Evolutionary conservation across 192 early-diverging fungal species (phyloP).

Genomic region (Obelidium mucronatum): DNA sequence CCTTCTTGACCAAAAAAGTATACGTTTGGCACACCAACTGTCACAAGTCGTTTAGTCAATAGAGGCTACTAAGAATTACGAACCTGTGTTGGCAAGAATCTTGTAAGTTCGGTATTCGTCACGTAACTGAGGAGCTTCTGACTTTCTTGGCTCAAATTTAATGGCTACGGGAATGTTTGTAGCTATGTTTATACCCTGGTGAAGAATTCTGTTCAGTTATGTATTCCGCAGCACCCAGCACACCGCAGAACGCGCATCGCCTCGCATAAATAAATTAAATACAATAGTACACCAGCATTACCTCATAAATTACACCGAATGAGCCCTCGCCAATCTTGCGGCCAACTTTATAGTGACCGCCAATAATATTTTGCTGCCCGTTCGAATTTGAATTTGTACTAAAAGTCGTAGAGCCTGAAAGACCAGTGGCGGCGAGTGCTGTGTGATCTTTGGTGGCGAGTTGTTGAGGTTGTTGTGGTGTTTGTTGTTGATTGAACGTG

Average conservation of each 20-base stretch:
- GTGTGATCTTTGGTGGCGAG: background rate
- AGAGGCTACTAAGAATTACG: too few species aligned
- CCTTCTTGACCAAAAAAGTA: constrained; percentile 98
- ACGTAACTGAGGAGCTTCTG: constrained; percentile 94
- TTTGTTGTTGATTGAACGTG: background rate
- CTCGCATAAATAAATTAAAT: background rate
- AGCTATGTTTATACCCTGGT: constrained; percentile 76
- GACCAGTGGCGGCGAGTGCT: background rate
- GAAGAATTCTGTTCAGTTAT: background rate
- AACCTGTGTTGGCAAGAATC: constrained; percentile 75
- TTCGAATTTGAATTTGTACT: constrained; percentile 3
- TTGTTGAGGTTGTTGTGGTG: background rate
- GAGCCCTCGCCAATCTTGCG: constrained; percentile 97
- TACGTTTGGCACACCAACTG: constrained; percentile 86
- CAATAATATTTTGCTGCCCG: constrained; percentile 76
- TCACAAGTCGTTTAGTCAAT: background rate
- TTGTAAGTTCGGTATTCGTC: constrained; percentile 98
- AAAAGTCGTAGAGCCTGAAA: too few species aligned
- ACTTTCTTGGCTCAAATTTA: constrained; percentile 98
- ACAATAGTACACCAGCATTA: constrained; percentile 50
- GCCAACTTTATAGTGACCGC: constrained; percentile 94
- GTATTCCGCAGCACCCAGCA: background rate
- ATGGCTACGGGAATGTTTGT: constrained; percentile 95
- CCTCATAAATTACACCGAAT: constrained; percentile 99
- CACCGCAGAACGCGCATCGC: background rate